Base-by-base conservation (phyloP, 371 early-diverging fungal genomes). In the Rhizopus microsporus region DNA sequence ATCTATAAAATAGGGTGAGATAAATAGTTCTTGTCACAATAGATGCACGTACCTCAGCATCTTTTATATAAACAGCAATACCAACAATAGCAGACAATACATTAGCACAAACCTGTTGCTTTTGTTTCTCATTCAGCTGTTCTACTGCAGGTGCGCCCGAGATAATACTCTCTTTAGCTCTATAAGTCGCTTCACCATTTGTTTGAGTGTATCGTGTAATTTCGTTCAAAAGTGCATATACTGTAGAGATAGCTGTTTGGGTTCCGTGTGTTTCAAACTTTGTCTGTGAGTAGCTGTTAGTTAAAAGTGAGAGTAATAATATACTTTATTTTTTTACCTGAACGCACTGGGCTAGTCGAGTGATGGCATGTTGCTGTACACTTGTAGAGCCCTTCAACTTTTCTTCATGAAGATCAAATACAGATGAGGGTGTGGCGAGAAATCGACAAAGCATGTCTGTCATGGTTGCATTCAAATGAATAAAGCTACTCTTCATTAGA, bases 81-180 rank as follows among this genome's bases (percentile, higher is more conserved):
- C 81, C 85, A 37, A 87, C 77, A 58, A 88, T 85, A 29, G 87
- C 84, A 31, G 74, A 71, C 16, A 87, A 61, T 31, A 80, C 78
- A 65, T 85, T 85, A 48, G 71, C 75, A 55, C 76, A 82, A 7
- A 85, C 74, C 67, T 83, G 74, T 34, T 78, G 77, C 31, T 79
- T 75, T 60, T 82, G 83, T 2, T 64, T 71, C 34, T 78, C 74
- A 23, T 54, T 68, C 47, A 67, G 52, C 60, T 71, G 68, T 17
- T 82, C 65, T 2, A 61, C 43, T 33, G 67, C 59, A 23, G 72
- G 63, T 7, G 68, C 65, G 55, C 69, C 66, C 32, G 71, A 52
- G 6, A 76, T 69, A 30, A 59, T 65, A n/a, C 73, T 77, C 0
- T 17, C 38, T 23, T 57, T 56, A 9, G 51, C 51, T 8, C 63